A percentile compares a stretch with the other conserved stretches of the same genome.
phyloP scores from a whole-genome alignment of 106 monocot genomes.

The Xerophyta viscosa region DNA sequence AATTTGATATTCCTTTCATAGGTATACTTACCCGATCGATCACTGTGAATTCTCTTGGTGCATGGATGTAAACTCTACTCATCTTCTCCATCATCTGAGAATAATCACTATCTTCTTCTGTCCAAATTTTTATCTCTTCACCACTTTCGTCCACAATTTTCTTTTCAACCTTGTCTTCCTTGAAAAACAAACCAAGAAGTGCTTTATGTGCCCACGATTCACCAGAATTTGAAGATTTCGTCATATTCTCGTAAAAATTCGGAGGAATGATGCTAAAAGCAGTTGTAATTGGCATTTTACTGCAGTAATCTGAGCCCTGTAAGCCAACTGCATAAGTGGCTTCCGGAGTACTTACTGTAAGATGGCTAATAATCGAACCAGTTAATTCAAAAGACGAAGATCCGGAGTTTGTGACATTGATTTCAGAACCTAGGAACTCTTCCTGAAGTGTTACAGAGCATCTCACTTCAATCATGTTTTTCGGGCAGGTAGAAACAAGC shows the following conservation, averaged over 20 bases:
- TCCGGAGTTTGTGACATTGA: constrained; percentile 36
- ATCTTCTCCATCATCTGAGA: constrained; percentile 43
- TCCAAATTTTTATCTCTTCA: constrained; percentile 21
- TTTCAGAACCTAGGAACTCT: constrained; percentile 42
- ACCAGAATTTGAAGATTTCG: neutral
- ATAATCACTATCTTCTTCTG: constrained; percentile 50
- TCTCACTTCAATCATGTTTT: constrained; percentile 30
- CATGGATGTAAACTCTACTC: constrained; percentile 55
- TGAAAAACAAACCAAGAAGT: constrained; percentile 24
- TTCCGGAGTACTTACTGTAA: constrained; percentile 81
- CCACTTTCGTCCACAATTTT: neutral
- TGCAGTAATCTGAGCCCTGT: constrained; percentile 54
- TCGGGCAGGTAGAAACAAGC: constrained; percentile 35
- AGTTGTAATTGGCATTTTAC: constrained; percentile 23
- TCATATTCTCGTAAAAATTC: neutral
- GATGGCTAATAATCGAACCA: constrained; percentile 57
- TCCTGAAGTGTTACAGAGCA: constrained; percentile 45
- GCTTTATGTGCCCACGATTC: constrained; percentile 24
- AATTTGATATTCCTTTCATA: neutral
- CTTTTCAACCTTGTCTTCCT: constrained; percentile 9
- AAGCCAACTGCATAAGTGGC: constrained; percentile 69
- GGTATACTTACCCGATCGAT: constrained; percentile 70
- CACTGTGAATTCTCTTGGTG: constrained; percentile 63
- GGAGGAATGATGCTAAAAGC: constrained; percentile 64
- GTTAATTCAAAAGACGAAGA: constrained; percentile 29